A percentile compares a stretch with the other conserved stretches of the same genome.
Conservation (phyloP, 2,329 filamentous ascomycete species). For the Trichoderma sp. region DNA sequence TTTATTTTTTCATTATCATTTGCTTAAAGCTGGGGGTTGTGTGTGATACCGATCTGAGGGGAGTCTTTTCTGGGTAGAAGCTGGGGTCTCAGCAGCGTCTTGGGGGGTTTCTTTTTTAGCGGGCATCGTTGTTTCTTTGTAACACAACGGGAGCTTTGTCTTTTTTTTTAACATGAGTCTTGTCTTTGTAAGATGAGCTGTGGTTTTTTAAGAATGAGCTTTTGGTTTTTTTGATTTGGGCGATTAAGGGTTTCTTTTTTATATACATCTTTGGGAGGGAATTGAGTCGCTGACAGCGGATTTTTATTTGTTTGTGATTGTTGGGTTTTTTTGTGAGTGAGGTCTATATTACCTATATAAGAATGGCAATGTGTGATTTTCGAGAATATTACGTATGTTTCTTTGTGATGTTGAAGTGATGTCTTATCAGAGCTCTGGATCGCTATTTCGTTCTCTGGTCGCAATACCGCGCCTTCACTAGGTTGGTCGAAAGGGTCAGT, state of each 20-base stretch:
- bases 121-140: not conserved
- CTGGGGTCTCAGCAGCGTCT: constrained; percentile 4
- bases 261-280: not conserved
- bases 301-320: not conserved
- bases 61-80: constrained; percentile 7
- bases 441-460: too few species aligned
- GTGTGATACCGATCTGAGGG: not conserved
- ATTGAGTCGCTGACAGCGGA: not conserved
- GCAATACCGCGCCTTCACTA: too few species aligned
- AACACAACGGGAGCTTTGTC: not conserved
- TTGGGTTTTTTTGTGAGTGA: not conserved
- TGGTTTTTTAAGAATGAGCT: too few species aligned
- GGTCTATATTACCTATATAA: not conserved
- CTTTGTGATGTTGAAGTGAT: not conserved
- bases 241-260: not conserved
- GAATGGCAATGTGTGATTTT: not conserved
- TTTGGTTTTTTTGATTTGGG: not conserved
- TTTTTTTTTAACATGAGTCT: not conserved
- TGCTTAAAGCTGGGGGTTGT: not conserved
- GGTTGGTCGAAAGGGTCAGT: too few species aligned
- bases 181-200: not conserved
- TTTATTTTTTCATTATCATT: not conserved
- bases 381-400: not conserved
- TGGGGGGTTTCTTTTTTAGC: not conserved
- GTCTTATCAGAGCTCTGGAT: not conserved